Percentiles rank a stretch among this genome's conserved stretches.
Evolutionary conservation across 2,329 filamentous ascomycete species (phyloP).

Genomic region (Monosporascus sp.): DNA sequence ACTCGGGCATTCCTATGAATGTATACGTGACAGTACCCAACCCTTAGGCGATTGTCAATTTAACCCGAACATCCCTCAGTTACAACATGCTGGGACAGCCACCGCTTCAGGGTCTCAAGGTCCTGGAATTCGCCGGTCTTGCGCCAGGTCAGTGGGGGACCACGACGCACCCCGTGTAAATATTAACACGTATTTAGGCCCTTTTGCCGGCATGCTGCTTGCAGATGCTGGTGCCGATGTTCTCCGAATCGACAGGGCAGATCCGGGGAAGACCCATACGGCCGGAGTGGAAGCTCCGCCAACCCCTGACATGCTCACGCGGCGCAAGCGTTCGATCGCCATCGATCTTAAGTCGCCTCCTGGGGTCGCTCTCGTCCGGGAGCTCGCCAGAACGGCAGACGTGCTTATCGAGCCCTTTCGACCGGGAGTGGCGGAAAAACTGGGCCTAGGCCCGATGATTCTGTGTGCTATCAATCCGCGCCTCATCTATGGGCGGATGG

Average conservation of each 20-base stretch:
- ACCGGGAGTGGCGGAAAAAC: slow-evolving; percentile 81
- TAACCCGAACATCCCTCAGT: not conserved
- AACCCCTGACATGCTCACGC: slow-evolving; percentile 68
- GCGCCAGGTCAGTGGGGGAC: slow-evolving; percentile 48
- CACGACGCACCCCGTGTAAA: not conserved
- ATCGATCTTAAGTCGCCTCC: slow-evolving; percentile 68
- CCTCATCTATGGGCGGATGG: slow-evolving; percentile 79
- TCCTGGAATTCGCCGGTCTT: slow-evolving; percentile 56
- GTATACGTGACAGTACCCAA: no score
- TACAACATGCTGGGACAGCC: slow-evolving; percentile 32
- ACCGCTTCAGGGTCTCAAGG: slow-evolving; percentile 47
- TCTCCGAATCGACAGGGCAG: slow-evolving; percentile 73
- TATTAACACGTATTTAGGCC: slow-evolving; percentile 47
- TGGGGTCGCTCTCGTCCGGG: slow-evolving; percentile 62
- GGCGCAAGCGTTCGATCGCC: slow-evolving; percentile 74
- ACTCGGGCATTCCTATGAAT: not conserved
- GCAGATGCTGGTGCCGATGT: slow-evolving; percentile 86
- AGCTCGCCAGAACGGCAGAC: slow-evolving; percentile 60
- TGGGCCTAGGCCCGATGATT: slow-evolving; percentile 68
- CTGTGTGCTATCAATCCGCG: slow-evolving; percentile 65
- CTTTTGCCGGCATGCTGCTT: slow-evolving; percentile 83
- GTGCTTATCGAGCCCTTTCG: slow-evolving; percentile 91
- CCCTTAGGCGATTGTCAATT: no score
- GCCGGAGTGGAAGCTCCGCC: slow-evolving; percentile 29
- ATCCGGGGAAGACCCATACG: slow-evolving; percentile 35